These are phyloP conservation scores for Pilobolus umbonatus DNA, from an alignment of 192 early-diverging fungal species.

Conservation along the genomic window DNA sequence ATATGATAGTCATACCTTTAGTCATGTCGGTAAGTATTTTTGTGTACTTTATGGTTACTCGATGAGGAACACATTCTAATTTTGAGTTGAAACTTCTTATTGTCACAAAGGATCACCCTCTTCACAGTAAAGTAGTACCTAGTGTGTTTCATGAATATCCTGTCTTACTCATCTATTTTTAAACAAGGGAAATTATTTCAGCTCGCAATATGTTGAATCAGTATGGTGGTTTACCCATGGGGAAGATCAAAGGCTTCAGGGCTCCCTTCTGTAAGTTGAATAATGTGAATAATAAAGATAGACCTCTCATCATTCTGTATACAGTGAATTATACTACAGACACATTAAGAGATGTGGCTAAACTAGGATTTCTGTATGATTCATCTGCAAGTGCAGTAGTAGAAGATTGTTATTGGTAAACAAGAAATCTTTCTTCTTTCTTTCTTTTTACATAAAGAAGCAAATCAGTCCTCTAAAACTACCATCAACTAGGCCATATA, in stretches of 20 bases:
- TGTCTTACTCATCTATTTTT: background rate
- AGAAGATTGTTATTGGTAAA: constrained; percentile 50
- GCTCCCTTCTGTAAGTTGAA: constrained; percentile 48
- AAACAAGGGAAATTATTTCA: constrained; percentile 40
- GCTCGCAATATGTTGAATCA: constrained; percentile 39
- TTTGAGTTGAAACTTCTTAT: background rate
- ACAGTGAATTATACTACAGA: constrained; percentile 43
- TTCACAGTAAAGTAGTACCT: constrained; percentile 26
- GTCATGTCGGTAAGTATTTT: constrained; percentile 29
- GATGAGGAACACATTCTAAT: background rate
- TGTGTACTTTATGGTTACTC: too few relatives aligned
- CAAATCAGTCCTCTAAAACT: background rate
- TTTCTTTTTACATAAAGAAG: background rate
- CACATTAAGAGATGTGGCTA: constrained; percentile 40
- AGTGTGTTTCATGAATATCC: background rate
- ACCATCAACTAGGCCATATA: constrained; percentile 48
- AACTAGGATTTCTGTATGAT: constrained; percentile 52
- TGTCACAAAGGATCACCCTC: constrained; percentile 19
- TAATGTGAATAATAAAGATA: background rate
- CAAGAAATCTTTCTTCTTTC: too few relatives aligned
- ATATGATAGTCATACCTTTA: constrained; percentile 30
- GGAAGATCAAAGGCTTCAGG: constrained; percentile 58
- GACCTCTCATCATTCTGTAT: background rate
- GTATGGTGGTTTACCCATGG: constrained; percentile 55
- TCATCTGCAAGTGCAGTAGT: constrained; percentile 42